Evolutionary conservation across 768 basidiomycete species (phyloP).

Genomic region (Mycena haematopus): DNA sequence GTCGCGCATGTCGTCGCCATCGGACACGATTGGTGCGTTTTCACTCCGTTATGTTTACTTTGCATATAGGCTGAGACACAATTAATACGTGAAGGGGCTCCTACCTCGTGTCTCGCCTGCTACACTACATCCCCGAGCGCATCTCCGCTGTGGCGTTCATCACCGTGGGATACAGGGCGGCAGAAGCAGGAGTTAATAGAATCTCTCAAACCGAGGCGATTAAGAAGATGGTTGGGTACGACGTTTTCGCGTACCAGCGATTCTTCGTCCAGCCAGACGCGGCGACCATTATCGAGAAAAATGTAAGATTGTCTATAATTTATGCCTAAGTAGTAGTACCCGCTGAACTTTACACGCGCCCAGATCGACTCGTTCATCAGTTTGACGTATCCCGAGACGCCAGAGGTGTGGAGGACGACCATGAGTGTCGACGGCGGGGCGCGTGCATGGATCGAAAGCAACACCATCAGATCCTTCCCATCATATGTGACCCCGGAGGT

Average conservation of each 20-base stretch:
- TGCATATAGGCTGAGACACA: no score
- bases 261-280: slow-evolving; percentile 37
- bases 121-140: slow-evolving; percentile 44
- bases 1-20: slow-evolving; percentile 43
- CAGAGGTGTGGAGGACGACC: slow-evolving; percentile 42
- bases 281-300: slow-evolving; percentile 40
- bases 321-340: no score
- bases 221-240: slow-evolving; percentile 7
- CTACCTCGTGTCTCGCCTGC: slow-evolving; percentile 40
- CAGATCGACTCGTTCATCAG: slow-evolving; percentile 46
- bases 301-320: slow-evolving; percentile 35
- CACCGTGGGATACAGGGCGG: slow-evolving; percentile 39
- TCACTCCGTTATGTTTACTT: no score
- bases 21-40: slow-evolving; percentile 47
- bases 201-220: slow-evolving; percentile 24
- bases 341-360: not conserved
- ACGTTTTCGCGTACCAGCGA: slow-evolving; percentile 13
- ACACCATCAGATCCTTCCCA: slow-evolving; percentile 36
- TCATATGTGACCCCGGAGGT: slow-evolving; percentile 43
- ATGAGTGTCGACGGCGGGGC: slow-evolving; percentile 45
- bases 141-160: slow-evolving; percentile 50
- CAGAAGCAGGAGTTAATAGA: slow-evolving; percentile 28
- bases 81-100: slow-evolving; percentile 44
- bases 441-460: slow-evolving; percentile 41
- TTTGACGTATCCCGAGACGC: slow-evolving; percentile 40